These are phyloP conservation scores for Metschnikowia continentalis DNA, from an alignment of 805 yeast genomes.

Conservation along the genomic window DNA sequence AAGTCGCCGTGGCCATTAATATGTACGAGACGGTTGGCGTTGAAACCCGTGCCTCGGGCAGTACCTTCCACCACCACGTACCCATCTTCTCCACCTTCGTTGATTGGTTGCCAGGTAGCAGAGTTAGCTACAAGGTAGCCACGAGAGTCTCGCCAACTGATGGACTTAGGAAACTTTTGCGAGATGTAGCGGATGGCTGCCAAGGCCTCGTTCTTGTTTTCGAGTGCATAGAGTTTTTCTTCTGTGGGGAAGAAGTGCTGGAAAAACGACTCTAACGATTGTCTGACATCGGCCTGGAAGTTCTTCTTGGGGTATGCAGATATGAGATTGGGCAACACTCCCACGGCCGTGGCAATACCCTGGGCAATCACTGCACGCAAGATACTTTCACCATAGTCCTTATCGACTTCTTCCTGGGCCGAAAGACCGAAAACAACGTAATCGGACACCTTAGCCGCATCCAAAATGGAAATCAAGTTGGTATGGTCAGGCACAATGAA, in stretches of 20 bases:
- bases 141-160: conserved; percentile 91
- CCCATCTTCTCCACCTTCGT: conserved; percentile 25
- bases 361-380: conserved; percentile 86
- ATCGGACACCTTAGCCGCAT: conserved; percentile 86
- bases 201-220: conserved; percentile 60
- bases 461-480: conserved; percentile 66
- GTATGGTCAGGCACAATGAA: conserved; percentile 67
- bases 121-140: conserved; percentile 80
- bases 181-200: conserved; percentile 73
- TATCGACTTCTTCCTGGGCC: conserved; percentile 78
- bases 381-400: conserved; percentile 79
- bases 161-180: conserved; percentile 79
- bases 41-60: conserved; percentile 83
- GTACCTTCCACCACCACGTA: conserved; percentile 68
- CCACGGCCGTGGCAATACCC: conserved; percentile 80
- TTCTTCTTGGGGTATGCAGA: conserved; percentile 67
- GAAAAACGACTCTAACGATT: conserved; percentile 40
- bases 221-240: conserved; percentile 72
- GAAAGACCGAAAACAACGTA: conserved; percentile 87
- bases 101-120: conserved; percentile 36
- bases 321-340: conserved; percentile 73
- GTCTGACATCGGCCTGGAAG: conserved; percentile 60
- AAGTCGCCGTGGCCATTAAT: conserved; percentile 89
- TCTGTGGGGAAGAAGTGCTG: conserved; percentile 54
- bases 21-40: conserved; percentile 73